Evolutionary conservation across 2,329 filamentous ascomycete species (phyloP), one percentile per base, ranked within the genome.

Genomic region (Trichoderma afroharzianum): DNA sequence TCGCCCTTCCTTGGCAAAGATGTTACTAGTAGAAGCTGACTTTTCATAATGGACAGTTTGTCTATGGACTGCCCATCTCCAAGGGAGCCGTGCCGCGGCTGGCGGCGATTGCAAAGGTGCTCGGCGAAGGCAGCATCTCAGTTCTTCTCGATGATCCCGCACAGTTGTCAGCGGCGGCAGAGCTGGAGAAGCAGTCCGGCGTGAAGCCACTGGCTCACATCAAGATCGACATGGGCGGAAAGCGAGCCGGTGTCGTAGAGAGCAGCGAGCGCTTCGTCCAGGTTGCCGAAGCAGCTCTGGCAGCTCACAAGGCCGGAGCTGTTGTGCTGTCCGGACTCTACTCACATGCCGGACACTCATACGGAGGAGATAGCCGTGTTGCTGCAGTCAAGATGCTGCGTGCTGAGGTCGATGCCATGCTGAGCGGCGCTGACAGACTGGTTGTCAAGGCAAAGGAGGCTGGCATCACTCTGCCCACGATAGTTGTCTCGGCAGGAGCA

Each of bases 191-290:
- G 4, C 75, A 81, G 2, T 82, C 84, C 1, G 86, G 85, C 18
- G 81, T 83, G 61, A 79, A 82, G 1, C 87, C 90, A 3, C 84
- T 83, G 0, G 83, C 92, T 15, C 93, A 90, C 77, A 82, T 95
- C 76, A 95, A 95, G 76, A 87, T 95, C 50, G 92, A 95, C 78
- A 90, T 92, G 64, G 92, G 92, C 12, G 89, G 89, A 75, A 85
- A 89, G 76, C 90, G 93, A 18, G 92, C 93, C 0, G 93, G 93
- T 24, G 84, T 94, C 0, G 77, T 83, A 1, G 80, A 80, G 3
- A 86, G 88, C 72, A 76, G 79, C 2, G 76, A 79, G 1, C 79
- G 91, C 1, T 82, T 91, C 50, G 80, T 86, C 0, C 80, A 90
- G 2, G 76, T 79, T 12, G 80, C 83, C 0, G 82, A 86, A n/a